Percentiles rank a stretch among this genome's conserved stretches.
These are phyloP conservation scores for Pichia cephalocereana DNA, from an alignment of 805 yeast species.

Conservation along the genomic window DNA sequence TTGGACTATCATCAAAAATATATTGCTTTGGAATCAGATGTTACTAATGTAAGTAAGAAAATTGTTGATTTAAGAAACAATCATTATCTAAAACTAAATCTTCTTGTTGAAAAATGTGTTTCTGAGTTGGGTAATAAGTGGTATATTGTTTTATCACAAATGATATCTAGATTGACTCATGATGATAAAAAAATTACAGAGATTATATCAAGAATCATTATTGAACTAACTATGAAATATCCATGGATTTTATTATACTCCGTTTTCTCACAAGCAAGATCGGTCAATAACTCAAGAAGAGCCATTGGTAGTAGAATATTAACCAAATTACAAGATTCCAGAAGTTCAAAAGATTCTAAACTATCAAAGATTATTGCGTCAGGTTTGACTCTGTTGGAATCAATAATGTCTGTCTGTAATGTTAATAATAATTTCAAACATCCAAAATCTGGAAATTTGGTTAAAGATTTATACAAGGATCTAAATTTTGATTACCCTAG, in stretches of 20 bases:
- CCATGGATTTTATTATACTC: constrained; percentile 87
- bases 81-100: constrained; percentile 6
- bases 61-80: constrained; percentile 1
- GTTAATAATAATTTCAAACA: constrained; percentile 3
- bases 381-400: constrained; percentile 30
- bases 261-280: constrained; percentile 59
- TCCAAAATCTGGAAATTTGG: constrained; percentile 3
- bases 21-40: background rate
- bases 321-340: constrained; percentile 21
- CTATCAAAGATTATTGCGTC: constrained; percentile 17
- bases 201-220: constrained; percentile 48
- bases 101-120: constrained; percentile 13
- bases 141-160: constrained; percentile 80
- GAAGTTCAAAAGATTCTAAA: constrained; percentile 3
- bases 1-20: constrained; percentile 54
- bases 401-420: constrained; percentile 34
- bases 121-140: constrained; percentile 37
- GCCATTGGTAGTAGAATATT: constrained; percentile 38
- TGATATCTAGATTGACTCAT: constrained; percentile 71
- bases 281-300: constrained; percentile 39
- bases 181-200: constrained; percentile 45
- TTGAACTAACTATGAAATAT: constrained; percentile 49
- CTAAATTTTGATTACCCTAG: constrained; percentile 28
- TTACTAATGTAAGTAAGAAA: background rate
- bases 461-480: constrained; percentile 27